phyloP scores from a whole-genome alignment of 768 basidiomycete species.

The Lactifluus pinguis region DNA sequence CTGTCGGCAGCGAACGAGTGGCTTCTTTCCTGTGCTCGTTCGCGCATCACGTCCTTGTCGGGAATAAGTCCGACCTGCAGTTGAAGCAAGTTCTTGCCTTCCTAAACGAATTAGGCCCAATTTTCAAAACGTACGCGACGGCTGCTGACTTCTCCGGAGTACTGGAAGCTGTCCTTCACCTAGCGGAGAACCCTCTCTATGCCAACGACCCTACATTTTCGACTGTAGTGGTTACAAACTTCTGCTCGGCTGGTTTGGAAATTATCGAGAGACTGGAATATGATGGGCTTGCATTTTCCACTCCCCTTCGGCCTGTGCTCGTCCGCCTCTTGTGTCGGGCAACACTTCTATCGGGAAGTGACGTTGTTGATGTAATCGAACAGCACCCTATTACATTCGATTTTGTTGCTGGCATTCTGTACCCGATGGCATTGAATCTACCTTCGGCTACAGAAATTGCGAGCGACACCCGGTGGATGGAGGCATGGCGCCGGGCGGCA shows the following conservation, averaged over 20 bases:
- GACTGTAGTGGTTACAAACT: constrained; percentile 27
- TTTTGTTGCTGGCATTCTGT: constrained; percentile 53
- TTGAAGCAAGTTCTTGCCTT: constrained; percentile 44
- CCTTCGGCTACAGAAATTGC: constrained; percentile 40
- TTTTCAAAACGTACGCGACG: constrained; percentile 42
- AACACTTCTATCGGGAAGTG: constrained; percentile 40
- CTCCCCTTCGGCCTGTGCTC: constrained; percentile 24
- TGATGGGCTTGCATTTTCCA: constrained; percentile 25
- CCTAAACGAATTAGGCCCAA: constrained; percentile 45
- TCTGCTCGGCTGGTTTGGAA: constrained; percentile 30
- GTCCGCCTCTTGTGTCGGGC: constrained; percentile 29
- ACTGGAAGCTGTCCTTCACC: constrained; percentile 40
- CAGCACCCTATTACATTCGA: constrained; percentile 45
- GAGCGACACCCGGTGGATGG: constrained; percentile 33
- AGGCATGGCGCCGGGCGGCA: constrained; percentile 38
- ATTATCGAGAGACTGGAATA: constrained; percentile 29
- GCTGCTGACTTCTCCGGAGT: constrained; percentile 50
- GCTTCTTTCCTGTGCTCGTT: constrained; percentile 48
- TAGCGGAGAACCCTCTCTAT: constrained; percentile 39
- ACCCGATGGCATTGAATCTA: constrained; percentile 50
- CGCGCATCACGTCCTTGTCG: constrained; percentile 40
- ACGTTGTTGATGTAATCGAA: constrained; percentile 49
- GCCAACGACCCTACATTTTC: constrained; percentile 45
- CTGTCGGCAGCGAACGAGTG: constrained; percentile 32
- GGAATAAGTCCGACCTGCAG: constrained; percentile 27